Base-by-base conservation (phyloP, 345 rosid species). In the Lepidium sativum region DNA sequence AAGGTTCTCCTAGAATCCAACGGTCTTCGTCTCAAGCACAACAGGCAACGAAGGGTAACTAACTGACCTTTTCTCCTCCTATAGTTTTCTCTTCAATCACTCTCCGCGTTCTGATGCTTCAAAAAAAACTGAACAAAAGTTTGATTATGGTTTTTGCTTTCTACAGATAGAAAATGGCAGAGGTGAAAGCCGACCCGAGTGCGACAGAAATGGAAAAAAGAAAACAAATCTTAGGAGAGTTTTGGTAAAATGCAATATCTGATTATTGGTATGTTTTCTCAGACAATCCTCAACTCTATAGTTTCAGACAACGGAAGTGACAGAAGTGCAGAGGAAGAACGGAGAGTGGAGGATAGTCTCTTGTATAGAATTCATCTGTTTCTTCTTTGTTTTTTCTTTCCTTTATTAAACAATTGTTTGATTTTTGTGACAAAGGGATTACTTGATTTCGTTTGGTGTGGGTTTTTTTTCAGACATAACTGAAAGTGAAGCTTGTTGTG, bases 141-240 rank as follows among this genome's bases (percentile, higher is more conserved):
- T 6, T 41, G 25, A 18, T 32, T 50, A 7, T 25, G 41, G 16
- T 14, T 29, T 25, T 25, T 25, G 17, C 23, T 70, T 68, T 56
- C 61, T 73, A 72, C 95, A 94, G 99, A 86, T 75, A 81, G 85
- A 71, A 92, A 85, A 70, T 90, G 99, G 97, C 89, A 81, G 75
- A 83, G 96, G 80, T 72, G 61, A 72, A 52, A 48, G 43, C 17
- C 23, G 54, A 50, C 40, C 20, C 13, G 34, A 25, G 5, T 49
- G 54, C 17, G 54, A 20, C 40, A 16, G 76, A 51, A 57, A 23
- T 34, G 14, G 29, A 47, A 32, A 15, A 71, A n/a, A n/a, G n/a
- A 37, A 15, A 38, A 27, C 6, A 4, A 59, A 49, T 7, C 23
- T 20, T 65, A 64, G 39, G 32, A 44, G 43, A 33, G 39, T 16